Base-by-base conservation (phyloP, 2,329 filamentous ascomycete species). In the Fusarium sp. region DNA sequence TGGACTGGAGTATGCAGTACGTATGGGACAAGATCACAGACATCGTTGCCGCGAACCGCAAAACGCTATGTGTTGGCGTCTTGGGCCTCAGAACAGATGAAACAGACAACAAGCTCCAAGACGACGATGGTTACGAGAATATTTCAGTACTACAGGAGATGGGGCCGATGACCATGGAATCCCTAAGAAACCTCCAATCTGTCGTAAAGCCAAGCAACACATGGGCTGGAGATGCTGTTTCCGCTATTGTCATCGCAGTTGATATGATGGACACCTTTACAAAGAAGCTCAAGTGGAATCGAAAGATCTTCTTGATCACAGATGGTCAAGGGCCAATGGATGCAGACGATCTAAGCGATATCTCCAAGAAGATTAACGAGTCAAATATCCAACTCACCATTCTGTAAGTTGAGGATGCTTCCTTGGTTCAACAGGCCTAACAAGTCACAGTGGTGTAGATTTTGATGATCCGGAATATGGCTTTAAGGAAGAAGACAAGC, bases 401-500 rank as follows among this genome's bases (percentile, higher is more conserved):
- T 12, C 81, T 98, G 91, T 94, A 79, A 79, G 91, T 85, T 6
- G 20, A 12, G 10, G 8, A 3, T 6, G 54, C 16, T 30, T 33
- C 12, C n/a, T n/a, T 6, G n/a, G 8, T n/a, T 13, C 16, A 8
- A 6, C 40, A 23, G 4, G 33, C 47, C 72, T 78, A 62, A 78
- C 55, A 42, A 8, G 34, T 36, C 10, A 15, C 41, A 94, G 91
- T 55, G 96, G 96, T 15, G 88, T 97, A 18, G 96, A 99, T 77
- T 98, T 99, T 78, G 94, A 99, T 76, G 94, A 97, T 77, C 77
- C 88, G 2, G 94, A 97, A 3, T 97, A 91, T 75, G 94, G 94
- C 41, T 92, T 93, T 76, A 97, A 97, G 78, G 95, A 98, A 80
- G 94, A 97, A 77, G 88, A 92, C 69, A 99, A 99, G 77, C 82